A percentile compares a stretch with the other conserved stretches of the same genome.
Conservation (phyloP, 2,329 filamentous ascomycete genomes). For the Neonectria ditissima region DNA sequence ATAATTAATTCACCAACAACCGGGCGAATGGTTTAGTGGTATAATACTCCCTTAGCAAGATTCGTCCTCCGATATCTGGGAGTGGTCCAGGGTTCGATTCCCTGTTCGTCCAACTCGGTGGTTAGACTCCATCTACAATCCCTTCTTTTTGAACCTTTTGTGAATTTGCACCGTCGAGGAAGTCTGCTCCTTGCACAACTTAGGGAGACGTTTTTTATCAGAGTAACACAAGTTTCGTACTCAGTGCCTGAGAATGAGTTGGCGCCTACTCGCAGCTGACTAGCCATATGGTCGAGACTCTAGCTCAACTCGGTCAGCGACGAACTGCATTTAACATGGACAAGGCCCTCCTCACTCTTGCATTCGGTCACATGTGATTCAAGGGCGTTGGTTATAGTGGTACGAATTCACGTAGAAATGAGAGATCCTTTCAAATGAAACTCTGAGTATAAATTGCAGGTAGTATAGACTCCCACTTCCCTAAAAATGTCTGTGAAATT, state of each 20-base stretch:
- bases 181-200: background rate
- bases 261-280: background rate
- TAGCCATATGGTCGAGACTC: constrained; percentile 2
- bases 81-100: constrained; percentile 44
- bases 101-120: constrained; percentile 39
- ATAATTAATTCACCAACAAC: constrained; percentile 2
- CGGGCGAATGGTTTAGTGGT: constrained; percentile 42
- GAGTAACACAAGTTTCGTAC: background rate
- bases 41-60: constrained; percentile 43
- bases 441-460: background rate
- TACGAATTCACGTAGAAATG: background rate
- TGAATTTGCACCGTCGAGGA: background rate
- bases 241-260: no score
- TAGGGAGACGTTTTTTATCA: background rate
- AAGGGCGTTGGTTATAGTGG: background rate
- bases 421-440: no score
- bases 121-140: constrained; percentile 31
- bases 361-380: constrained; percentile 2
- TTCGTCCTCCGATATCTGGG: constrained; percentile 32
- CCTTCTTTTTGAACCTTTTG: constrained; percentile 27
- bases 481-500: background rate
- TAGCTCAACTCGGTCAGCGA: constrained; percentile 12
- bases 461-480: background rate
- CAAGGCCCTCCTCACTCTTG: background rate
- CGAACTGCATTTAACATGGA: constrained; percentile 1